Evolutionary conservation across 1,284 basidiomycete species (phyloP), one percentile per base, ranked within the genome.

Genomic region (Gymnopus androsaceus): DNA sequence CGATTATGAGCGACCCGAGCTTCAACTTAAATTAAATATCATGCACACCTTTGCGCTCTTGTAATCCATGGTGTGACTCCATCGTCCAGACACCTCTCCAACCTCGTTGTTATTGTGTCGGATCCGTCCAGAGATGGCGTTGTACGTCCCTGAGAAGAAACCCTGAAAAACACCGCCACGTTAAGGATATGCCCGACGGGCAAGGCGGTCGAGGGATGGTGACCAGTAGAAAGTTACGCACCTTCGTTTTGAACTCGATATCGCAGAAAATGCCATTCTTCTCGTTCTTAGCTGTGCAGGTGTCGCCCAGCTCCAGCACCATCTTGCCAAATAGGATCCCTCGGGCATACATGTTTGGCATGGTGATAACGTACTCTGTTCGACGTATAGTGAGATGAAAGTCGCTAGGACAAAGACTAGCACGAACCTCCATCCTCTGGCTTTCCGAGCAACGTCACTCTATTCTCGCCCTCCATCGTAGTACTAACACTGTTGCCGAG

Each of bases 281-380:
- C 60, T 90, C 87, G 74, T 95, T 95, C 72, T 84, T 84, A 55
- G 95, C 92, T n/a, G 79, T 82, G 66, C 92, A 94, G 28, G 85
- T 83, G 73, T 99, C 96, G 8, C 96, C 96, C 14, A 99, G 80
- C 75, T 99, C 96, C 49, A 98, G 79, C 17, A 98, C 88, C 95
- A 99, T 98, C 79, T 95, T 96, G 15, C 96, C 97, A 69, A 98
- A 98, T 42, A 98, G 75, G 65, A 99, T 99, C 1, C 97, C 96
- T 42, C 96, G 85, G 19, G 95, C 95, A 69, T 97, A 98, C 91
- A 96, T 96, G 76, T 96, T 97, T 31, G 95, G 95, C 94, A 97
- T 96, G 58, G 89, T 90, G 63, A 94, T 85, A 57, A 90, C 81
- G 70, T 94, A 94, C 63, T 92, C 90, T 86, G 69, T 28, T 55